Conservation (phyloP, 306 rosid species). For the Coriaria nepalensis region DNA sequence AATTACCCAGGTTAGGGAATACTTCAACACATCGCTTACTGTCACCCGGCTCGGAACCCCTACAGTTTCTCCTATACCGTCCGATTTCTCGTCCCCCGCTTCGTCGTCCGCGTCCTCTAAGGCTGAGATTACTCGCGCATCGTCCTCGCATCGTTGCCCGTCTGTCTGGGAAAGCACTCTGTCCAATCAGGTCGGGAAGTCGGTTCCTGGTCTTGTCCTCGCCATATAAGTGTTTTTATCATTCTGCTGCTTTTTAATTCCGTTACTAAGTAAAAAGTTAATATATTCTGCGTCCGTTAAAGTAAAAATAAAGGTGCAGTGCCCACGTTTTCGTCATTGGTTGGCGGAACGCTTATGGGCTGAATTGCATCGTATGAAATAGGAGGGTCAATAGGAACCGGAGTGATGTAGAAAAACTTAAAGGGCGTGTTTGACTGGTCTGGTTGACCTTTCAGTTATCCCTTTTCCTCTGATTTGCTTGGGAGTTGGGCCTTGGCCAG, state of each 20-base stretch:
- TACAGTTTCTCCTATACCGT: conserved; percentile 10
- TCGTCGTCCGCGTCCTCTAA: conserved; percentile 15
- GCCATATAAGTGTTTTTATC: conserved; percentile 27
- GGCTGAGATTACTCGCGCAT: conserved; percentile 31
- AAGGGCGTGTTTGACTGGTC: background rate
- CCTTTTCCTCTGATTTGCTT: no score
- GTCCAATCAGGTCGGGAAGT: conserved; percentile 56
- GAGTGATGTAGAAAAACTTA: conserved; percentile 17
- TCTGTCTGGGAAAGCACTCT: conserved; percentile 84
- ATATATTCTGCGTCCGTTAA: background rate
- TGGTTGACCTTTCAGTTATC: no score
- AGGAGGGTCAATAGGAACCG: background rate
- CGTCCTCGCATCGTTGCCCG: conserved; percentile 31
- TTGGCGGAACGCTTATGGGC: conserved; percentile 11
- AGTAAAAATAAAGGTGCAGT: conserved; percentile 16
- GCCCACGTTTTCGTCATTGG: conserved; percentile 20
- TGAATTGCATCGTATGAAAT: background rate
- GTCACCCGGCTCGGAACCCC: conserved; percentile 47
- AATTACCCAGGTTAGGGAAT: conserved; percentile 75
- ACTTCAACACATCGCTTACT: conserved; percentile 83
- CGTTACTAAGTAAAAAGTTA: background rate
- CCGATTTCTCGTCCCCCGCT: conserved; percentile 2
- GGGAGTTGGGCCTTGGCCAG: no score
- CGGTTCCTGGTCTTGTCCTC: conserved; percentile 90
- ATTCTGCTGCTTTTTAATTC: conserved; percentile 13